These are phyloP conservation scores for Chondrus crispus DNA, from an alignment of 23 red algal genomes.

Conservation along the genomic window DNA sequence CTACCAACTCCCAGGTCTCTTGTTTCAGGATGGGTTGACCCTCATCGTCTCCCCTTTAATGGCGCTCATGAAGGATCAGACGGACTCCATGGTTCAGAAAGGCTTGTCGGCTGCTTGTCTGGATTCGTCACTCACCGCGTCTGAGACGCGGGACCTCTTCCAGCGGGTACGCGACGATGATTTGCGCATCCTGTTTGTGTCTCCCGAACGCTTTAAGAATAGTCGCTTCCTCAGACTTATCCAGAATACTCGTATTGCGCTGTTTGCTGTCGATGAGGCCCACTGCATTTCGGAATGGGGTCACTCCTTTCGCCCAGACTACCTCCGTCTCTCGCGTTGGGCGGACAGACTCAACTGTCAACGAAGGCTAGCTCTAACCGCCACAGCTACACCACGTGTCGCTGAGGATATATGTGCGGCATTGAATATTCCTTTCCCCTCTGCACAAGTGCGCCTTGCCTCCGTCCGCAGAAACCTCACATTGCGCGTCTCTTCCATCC, in stretches of 20 bases:
- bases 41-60: slow-evolving; percentile 94
- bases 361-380: slow-evolving; percentile 85
- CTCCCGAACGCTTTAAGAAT: slow-evolving; percentile 92
- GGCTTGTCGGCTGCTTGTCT: slow-evolving; percentile 73
- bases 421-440: slow-evolving; percentile 67
- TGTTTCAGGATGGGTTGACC: slow-evolving; percentile 72
- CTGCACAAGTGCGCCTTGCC: slow-evolving; percentile 40
- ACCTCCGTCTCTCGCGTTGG: slow-evolving; percentile 64
- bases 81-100: slow-evolving; percentile 58
- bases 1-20: slow-evolving; percentile 89
- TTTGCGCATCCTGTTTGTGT: slow-evolving; percentile 75
- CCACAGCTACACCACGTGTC: slow-evolving; percentile 83
- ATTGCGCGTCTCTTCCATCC: slow-evolving; percentile 46
- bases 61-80: slow-evolving; percentile 95
- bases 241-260: slow-evolving; percentile 31
- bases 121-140: slow-evolving; percentile 62
- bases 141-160: slow-evolving; percentile 49
- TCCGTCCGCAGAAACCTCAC: slow-evolving; percentile 55
- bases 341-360: slow-evolving; percentile 39
- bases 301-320: slow-evolving; percentile 90
- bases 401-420: slow-evolving; percentile 63
- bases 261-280: slow-evolving; percentile 93
- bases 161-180: slow-evolving; percentile 42
- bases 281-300: slow-evolving; percentile 99
- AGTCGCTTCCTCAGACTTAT: slow-evolving; percentile 55